These are phyloP conservation scores for Penicillium cosmopolitanum DNA, from an alignment of 495 filamentous ascomycete genomes.

Conservation along the genomic window DNA sequence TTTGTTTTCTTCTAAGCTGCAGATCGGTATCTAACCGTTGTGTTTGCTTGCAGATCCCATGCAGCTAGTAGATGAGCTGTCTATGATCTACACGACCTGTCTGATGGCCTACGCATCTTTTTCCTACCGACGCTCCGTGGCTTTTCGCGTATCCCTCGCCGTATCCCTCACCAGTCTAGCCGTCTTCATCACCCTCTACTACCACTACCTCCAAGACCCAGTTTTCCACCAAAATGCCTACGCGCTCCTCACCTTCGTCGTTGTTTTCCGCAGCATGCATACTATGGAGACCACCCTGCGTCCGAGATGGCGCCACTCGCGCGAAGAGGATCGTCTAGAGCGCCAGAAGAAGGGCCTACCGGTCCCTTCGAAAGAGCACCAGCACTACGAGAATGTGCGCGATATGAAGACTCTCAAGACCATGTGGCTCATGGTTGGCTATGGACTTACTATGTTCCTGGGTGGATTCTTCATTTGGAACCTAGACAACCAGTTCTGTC, in stretches of 20 bases:
- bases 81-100: slow-evolving; percentile 97
- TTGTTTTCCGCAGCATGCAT: slow-evolving; percentile 82
- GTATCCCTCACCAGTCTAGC: slow-evolving; percentile 63
- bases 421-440: slow-evolving; percentile 77
- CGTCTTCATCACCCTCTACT: slow-evolving; percentile 86
- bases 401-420: slow-evolving; percentile 63
- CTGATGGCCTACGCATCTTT: slow-evolving; percentile 92
- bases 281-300: slow-evolving; percentile 85
- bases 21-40: slow-evolving; percentile 21
- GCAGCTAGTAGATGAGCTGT: slow-evolving; percentile 95
- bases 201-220: slow-evolving; percentile 92
- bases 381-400: slow-evolving; percentile 55
- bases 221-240: slow-evolving; percentile 92
- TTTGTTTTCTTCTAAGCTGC: background rate
- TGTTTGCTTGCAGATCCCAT: slow-evolving; percentile 71
- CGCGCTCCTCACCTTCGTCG: slow-evolving; percentile 73
- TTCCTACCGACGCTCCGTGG: slow-evolving; percentile 64
- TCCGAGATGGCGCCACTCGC: slow-evolving; percentile 52
- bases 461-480: slow-evolving; percentile 87
- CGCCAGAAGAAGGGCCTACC: slow-evolving; percentile 44
- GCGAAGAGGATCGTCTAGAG: slow-evolving; percentile 47
- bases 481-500: slow-evolving; percentile 82
- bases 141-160: slow-evolving; percentile 61
- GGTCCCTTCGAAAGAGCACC: slow-evolving; percentile 44
- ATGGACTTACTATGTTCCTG: slow-evolving; percentile 75